Conservation (phyloP, 164 flowering plant genomes). For the Berberis vulgaris region DNA sequence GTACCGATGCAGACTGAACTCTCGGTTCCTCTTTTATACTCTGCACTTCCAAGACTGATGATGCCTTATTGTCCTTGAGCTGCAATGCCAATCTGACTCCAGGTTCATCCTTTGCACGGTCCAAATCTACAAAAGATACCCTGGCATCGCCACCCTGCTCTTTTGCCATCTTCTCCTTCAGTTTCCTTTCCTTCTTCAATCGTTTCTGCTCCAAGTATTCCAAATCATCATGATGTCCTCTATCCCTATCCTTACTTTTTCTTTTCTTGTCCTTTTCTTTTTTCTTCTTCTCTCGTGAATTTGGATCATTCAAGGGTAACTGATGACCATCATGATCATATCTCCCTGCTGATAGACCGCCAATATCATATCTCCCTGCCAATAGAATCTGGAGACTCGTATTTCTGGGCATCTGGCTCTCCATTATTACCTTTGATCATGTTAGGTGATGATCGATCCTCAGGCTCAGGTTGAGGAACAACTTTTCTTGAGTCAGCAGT, state of each 20-base stretch:
- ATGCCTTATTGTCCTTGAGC: conserved; percentile 16
- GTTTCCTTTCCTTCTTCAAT: conserved; percentile 71
- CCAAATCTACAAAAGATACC: conserved; percentile 17
- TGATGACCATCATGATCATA: conserved; percentile 19
- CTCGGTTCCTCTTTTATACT: conserved; percentile 17
- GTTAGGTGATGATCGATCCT: conserved; percentile 28
- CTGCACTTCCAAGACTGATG: conserved; percentile 15
- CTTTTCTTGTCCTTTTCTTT: conserved; percentile 53
- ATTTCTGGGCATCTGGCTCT: conserved; percentile 24
- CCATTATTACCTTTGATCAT: conserved; percentile 24
- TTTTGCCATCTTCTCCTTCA: conserved; percentile 52
- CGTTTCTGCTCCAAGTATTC: conserved; percentile 67
- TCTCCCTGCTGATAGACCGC: too few relatives aligned
- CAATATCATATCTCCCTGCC: conserved; percentile 11
- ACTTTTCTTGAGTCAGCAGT: conserved; percentile 82
- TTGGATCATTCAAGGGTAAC: conserved; percentile 8
- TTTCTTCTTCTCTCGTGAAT: conserved; percentile 20
- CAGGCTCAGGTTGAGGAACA: conserved; percentile 17
- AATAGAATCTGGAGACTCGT: conserved; percentile 34
- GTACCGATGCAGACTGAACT: conserved; percentile 12
- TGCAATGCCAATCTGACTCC: conserved; percentile 16
- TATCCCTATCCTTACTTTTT: conserved; percentile 27
- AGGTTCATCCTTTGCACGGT: conserved; percentile 13
- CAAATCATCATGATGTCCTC: conserved; percentile 47
- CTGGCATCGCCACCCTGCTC: conserved; percentile 21